Conservation (phyloP, 169 alveolate species). For the Nephromyces sp. region DNA sequence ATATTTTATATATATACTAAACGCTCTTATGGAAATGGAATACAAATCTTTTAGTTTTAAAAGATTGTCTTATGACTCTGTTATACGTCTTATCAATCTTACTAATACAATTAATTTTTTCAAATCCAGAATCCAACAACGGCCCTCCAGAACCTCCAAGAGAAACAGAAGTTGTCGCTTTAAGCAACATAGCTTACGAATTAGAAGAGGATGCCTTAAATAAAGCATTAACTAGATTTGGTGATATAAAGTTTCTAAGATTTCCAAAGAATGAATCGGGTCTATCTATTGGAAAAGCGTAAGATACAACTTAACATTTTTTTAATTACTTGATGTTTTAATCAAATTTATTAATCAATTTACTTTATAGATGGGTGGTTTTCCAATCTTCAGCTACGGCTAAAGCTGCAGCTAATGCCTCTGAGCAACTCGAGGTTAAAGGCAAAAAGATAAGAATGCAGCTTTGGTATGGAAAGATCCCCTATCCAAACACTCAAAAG, state of each 20-base stretch:
- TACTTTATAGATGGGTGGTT: conserved; percentile 24
- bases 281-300: conserved; percentile 29
- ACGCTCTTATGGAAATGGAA: no score
- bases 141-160: conserved; percentile 15
- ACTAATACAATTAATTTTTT: no score
- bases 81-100: no score
- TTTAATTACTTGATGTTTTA: not conserved
- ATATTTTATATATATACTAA: no score
- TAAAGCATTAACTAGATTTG: conserved; percentile 15
- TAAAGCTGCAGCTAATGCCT: conserved; percentile 26
- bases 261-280: conserved; percentile 19
- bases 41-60: no score
- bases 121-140: not conserved
- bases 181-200: conserved; percentile 25
- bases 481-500: conserved; percentile 11
- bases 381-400: conserved; percentile 15
- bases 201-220: conserved; percentile 13
- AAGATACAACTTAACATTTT: not conserved
- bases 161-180: conserved; percentile 18
- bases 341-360: not conserved
- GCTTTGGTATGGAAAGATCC: conserved; percentile 26
- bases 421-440: conserved; percentile 34
- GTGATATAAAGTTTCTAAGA: conserved; percentile 14
- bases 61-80: no score
- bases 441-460: conserved; percentile 17